Evolutionary conservation across 139 green algal genomes (phyloP).

Genomic region (Helicosporidium sp.): DNA sequence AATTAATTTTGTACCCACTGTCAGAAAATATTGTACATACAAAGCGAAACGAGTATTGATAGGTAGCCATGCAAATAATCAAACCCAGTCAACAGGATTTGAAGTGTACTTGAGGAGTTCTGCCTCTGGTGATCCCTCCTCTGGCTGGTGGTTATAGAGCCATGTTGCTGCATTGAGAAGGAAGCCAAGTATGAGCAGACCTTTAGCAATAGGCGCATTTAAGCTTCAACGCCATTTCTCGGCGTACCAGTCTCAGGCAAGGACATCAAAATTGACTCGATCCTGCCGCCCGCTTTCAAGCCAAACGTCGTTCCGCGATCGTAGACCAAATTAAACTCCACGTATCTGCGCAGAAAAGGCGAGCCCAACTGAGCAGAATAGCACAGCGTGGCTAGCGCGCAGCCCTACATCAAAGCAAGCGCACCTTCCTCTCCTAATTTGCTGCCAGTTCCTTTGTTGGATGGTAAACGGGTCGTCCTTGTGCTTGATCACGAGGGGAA

Average conservation of each 20-base stretch:
- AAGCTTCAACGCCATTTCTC: not conserved
- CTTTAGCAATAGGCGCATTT: slow-evolving; percentile 2
- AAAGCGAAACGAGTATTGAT: too few species aligned
- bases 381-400: too few species aligned
- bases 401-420: not conserved
- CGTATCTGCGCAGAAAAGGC: slow-evolving; percentile 44
- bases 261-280: slow-evolving; percentile 87
- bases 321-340: slow-evolving; percentile 97
- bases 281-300: slow-evolving; percentile 90
- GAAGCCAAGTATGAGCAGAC: not conserved
- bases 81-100: slow-evolving; percentile 65
- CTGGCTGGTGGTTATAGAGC: slow-evolving; percentile 71
- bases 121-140: slow-evolving; percentile 47
- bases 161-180: slow-evolving; percentile 21
- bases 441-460: slow-evolving; percentile 90
- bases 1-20: not conserved
- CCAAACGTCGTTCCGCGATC: slow-evolving; percentile 95
- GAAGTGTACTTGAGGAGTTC: slow-evolving; percentile 63
- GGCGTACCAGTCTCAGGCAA: slow-evolving; percentile 40
- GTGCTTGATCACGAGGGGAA: slow-evolving; percentile 76
- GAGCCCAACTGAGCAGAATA: not conserved
- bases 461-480: slow-evolving; percentile 71
- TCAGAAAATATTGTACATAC: too few species aligned
- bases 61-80: too few species aligned
- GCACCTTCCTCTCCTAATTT: slow-evolving; percentile 19